These are phyloP conservation scores for Trematosphaeria pertusa DNA, from an alignment of 2,329 filamentous ascomycete genomes.

Conservation along the genomic window DNA sequence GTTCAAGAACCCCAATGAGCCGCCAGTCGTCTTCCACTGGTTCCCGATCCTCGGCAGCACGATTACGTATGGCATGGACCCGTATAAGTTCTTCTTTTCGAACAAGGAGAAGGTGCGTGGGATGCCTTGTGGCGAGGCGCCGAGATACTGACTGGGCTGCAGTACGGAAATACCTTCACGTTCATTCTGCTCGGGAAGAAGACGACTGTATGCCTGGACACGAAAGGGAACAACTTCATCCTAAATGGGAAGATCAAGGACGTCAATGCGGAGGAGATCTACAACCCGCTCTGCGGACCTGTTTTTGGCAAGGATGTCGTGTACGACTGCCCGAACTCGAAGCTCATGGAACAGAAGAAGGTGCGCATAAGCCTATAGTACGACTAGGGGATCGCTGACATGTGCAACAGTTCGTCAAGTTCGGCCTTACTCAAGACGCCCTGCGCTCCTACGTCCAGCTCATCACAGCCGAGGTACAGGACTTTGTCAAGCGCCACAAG, in stretches of 20 bases:
- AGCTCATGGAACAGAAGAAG: constrained; percentile 97
- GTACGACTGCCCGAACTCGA: constrained; percentile 88
- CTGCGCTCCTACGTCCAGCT: constrained; percentile 80
- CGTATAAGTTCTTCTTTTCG: constrained; percentile 80
- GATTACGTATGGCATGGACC: constrained; percentile 92
- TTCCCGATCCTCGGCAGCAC: constrained; percentile 84
- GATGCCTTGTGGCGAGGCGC: constrained; percentile 7
- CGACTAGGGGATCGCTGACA: constrained; percentile 10
- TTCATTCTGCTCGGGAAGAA: constrained; percentile 88
- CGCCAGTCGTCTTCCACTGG: constrained; percentile 69
- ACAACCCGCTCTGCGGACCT: constrained; percentile 74
- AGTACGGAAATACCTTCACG: constrained; percentile 91
- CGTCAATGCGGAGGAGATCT: constrained; percentile 89
- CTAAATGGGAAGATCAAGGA: constrained; percentile 90
- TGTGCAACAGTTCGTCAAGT: constrained; percentile 73
- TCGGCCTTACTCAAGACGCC: constrained; percentile 76
- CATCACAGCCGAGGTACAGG: constrained; percentile 75
- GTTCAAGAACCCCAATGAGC: constrained; percentile 76
- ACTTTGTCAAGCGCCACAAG: constrained; percentile 73
- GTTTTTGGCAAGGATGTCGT: constrained; percentile 86
- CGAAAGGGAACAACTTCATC: constrained; percentile 87
- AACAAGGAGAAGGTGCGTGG: constrained; percentile 73
- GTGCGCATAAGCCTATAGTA: constrained; percentile 53
- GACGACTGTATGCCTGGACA: constrained; percentile 84
- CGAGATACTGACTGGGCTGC: constrained; percentile 27